Conservation (phyloP, 192 early-diverging fungal species). For the Coemansia sp. region DNA sequence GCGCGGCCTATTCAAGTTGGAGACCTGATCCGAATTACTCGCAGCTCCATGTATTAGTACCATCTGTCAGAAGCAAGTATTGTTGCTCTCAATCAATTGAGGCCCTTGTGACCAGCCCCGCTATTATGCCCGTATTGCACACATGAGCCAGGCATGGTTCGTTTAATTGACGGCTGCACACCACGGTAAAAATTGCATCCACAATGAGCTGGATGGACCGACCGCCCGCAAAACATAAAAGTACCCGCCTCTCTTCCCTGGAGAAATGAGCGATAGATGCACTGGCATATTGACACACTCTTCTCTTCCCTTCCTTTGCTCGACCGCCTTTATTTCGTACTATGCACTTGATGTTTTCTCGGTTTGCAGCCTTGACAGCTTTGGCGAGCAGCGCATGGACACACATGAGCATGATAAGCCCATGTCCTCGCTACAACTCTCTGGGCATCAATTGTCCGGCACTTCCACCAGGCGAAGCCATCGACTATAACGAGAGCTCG, state of each 20-base stretch:
- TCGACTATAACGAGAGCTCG: conserved; percentile 22
- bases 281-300: neutral
- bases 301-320: neutral
- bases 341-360: neutral
- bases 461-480: conserved; percentile 12
- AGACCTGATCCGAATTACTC: neutral
- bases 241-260: neutral
- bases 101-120: neutral
- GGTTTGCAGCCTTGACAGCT: neutral
- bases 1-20: neutral
- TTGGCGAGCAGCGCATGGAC: neutral
- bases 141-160: neutral
- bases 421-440: conserved; percentile 28
- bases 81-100: neutral
- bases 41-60: neutral
- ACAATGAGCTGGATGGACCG: neutral
- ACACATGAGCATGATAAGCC: conserved; percentile 32
- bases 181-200: neutral
- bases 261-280: neutral
- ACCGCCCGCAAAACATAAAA: neutral
- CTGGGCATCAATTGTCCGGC: conserved; percentile 17
- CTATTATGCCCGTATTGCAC: conserved; percentile 1
- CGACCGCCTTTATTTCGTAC: too few relatives aligned
- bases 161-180: conserved; percentile 4
- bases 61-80: neutral